These are phyloP conservation scores for Platanthera guangdongensis DNA, from an alignment of 106 monocot species.

Conservation along the genomic window DNA sequence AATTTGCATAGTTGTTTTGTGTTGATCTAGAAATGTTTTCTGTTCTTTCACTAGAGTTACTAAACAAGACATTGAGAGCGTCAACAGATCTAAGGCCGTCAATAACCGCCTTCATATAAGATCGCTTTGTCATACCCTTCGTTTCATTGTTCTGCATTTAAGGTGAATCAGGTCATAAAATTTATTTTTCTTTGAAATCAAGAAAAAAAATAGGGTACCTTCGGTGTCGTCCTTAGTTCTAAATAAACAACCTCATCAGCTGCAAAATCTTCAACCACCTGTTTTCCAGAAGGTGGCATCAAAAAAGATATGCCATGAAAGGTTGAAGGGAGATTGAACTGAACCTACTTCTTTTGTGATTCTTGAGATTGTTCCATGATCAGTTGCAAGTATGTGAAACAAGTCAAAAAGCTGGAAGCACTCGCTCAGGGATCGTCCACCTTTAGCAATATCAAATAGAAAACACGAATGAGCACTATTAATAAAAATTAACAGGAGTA, in stretches of 20 bases:
- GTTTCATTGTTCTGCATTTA: slow-evolving; percentile 61
- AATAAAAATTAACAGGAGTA: background rate
- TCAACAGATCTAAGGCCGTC: slow-evolving; percentile 66
- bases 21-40: slow-evolving; percentile 10
- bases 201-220: slow-evolving; percentile 30
- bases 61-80: slow-evolving; percentile 49
- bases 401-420: slow-evolving; percentile 93
- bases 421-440: slow-evolving; percentile 68
- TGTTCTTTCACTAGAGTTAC: slow-evolving; percentile 17
- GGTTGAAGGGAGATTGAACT: background rate
- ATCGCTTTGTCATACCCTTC: slow-evolving; percentile 91
- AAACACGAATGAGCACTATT: background rate
- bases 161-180: background rate
- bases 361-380: slow-evolving; percentile 77
- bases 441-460: slow-evolving; percentile 33
- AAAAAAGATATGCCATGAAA: background rate
- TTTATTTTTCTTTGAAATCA: background rate
- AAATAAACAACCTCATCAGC: slow-evolving; percentile 92
- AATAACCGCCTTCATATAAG: slow-evolving; percentile 86
- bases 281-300: slow-evolving; percentile 3
- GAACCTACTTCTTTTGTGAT: slow-evolving; percentile 77
- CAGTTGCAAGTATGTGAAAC: slow-evolving; percentile 80
- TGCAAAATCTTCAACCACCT: slow-evolving; percentile 95
- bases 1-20: slow-evolving; percentile 7
- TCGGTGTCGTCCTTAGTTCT: slow-evolving; percentile 93